phyloP scores from a whole-genome alignment of 1,139 yeast species.

The Scheffersomyces cryptocercus region DNA sequence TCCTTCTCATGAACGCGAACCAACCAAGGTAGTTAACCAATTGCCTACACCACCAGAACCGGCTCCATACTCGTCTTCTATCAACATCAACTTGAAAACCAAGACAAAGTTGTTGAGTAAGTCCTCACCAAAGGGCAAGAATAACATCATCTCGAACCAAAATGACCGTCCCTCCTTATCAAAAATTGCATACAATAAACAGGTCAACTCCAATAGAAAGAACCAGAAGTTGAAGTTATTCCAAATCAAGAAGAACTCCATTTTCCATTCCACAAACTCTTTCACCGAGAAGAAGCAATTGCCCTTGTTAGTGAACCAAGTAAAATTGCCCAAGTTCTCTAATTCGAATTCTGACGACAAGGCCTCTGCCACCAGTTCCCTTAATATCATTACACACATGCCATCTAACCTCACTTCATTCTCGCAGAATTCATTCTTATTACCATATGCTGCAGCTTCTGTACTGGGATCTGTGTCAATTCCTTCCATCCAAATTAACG shows the following conservation, averaged over 20 bases:
- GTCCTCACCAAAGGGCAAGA: neutral
- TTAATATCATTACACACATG: neutral
- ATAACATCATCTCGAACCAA: conserved; percentile 6
- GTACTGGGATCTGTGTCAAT: neutral
- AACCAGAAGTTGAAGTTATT: conserved; percentile 30
- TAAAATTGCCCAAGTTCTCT: conserved; percentile 11
- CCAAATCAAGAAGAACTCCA: conserved; percentile 33
- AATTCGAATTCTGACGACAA: neutral
- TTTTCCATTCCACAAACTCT: conserved; percentile 21
- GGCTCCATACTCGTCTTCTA: conserved; percentile 19
- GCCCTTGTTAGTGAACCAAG: conserved; percentile 8
- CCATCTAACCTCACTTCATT: neutral
- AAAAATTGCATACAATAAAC: conserved; percentile 23
- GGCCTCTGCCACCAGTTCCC: conserved; percentile 7
- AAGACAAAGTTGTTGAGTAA: neutral
- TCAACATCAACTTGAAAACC: conserved; percentile 27
- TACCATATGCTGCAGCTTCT: conserved; percentile 8
- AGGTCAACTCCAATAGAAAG: conserved; percentile 8
- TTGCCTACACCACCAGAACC: conserved; percentile 22
- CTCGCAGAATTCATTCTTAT: conserved; percentile 4
- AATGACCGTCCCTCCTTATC: conserved; percentile 21
- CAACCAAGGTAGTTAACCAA: conserved; percentile 3
- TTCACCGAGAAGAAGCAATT: conserved; percentile 6
- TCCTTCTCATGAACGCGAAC: neutral
- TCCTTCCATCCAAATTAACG: conserved; percentile 2